Percentiles rank a stretch among this genome's conserved stretches.
Conservation (phyloP, 2,329 filamentous ascomycete species). For the Sclerotinia glacialis region DNA sequence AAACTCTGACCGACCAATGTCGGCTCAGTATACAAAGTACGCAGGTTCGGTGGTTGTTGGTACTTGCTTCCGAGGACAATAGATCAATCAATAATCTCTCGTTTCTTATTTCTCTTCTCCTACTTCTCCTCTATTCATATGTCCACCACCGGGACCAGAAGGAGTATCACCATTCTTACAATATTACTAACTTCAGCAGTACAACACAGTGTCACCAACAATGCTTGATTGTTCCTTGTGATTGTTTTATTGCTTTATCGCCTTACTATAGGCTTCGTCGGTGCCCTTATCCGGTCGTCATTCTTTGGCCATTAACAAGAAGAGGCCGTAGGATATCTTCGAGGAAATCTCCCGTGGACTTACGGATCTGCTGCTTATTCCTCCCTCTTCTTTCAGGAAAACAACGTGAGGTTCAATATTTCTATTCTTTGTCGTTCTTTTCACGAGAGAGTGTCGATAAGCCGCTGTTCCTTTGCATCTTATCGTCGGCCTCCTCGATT, state of each 20-base stretch:
- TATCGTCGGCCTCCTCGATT: slow-evolving; percentile 33
- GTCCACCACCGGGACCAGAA: slow-evolving; percentile 23
- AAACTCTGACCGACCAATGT: slow-evolving; percentile 2
- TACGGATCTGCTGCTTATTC: slow-evolving; percentile 8
- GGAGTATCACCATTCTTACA: slow-evolving; percentile 26
- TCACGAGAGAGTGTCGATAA: slow-evolving; percentile 33
- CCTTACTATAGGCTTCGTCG: slow-evolving; percentile 14
- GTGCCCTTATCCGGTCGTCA: slow-evolving; percentile 19
- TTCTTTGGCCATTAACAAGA: slow-evolving; percentile 25
- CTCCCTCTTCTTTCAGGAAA: slow-evolving; percentile 7
- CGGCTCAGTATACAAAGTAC: not conserved
- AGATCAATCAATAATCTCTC: not conserved
- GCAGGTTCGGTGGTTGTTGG: not conserved
- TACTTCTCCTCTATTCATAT: slow-evolving; percentile 21
- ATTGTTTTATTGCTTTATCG: slow-evolving; percentile 13
- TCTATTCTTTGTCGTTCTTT: slow-evolving; percentile 26
- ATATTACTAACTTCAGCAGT: slow-evolving; percentile 29
- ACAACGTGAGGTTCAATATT: slow-evolving; percentile 12
- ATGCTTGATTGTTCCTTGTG: slow-evolving; percentile 11
- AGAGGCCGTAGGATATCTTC: slow-evolving; percentile 1
- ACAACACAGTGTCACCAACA: not conserved
- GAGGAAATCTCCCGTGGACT: not conserved
- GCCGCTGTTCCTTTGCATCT: slow-evolving; percentile 30
- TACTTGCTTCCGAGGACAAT: slow-evolving; percentile 5
- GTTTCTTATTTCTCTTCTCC: slow-evolving; percentile 9